A percentile compares a stretch with the other conserved stretches of the same genome.
These are phyloP conservation scores for Alternaria triticina DNA, from an alignment of 2,329 filamentous ascomycete genomes.

Conservation along the genomic window DNA sequence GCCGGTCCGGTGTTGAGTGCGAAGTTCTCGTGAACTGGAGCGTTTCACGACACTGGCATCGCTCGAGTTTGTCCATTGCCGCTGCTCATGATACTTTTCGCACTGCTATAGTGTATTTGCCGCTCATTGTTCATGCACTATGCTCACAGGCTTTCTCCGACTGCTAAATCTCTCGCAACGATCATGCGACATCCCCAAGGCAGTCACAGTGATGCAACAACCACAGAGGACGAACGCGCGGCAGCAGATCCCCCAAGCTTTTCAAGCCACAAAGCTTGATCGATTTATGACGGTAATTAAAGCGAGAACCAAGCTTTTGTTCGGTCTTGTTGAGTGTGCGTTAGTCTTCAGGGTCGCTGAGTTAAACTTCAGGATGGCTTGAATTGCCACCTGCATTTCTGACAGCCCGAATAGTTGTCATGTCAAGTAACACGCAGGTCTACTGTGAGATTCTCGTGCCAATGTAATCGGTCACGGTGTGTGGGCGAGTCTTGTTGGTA, in stretches of 20 bases:
- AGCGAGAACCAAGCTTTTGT: background rate
- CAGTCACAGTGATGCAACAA: background rate
- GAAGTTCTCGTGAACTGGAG: background rate
- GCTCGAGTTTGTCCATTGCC: background rate
- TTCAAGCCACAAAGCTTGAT: background rate
- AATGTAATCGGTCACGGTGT: background rate
- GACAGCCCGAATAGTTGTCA: background rate
- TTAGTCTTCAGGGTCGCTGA: background rate
- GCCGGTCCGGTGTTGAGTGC: background rate
- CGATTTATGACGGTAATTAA: background rate
- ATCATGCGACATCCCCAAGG: background rate
- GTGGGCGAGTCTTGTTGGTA: background rate
- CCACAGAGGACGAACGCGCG: background rate
- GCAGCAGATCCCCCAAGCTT: background rate
- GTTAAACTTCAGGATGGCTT: background rate
- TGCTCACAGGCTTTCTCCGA: background rate
- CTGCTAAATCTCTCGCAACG: background rate
- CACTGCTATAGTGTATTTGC: background rate
- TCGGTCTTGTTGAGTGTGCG: background rate
- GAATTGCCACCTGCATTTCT: background rate
- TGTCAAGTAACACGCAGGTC: background rate
- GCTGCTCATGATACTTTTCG: background rate
- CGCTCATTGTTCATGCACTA: background rate
- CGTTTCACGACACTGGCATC: background rate
- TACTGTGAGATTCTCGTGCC: background rate